Evolutionary conservation across 2,329 filamentous ascomycete genomes (phyloP), one percentile per base, ranked within the genome.

Genomic region (Cordyceps pruinosa): DNA sequence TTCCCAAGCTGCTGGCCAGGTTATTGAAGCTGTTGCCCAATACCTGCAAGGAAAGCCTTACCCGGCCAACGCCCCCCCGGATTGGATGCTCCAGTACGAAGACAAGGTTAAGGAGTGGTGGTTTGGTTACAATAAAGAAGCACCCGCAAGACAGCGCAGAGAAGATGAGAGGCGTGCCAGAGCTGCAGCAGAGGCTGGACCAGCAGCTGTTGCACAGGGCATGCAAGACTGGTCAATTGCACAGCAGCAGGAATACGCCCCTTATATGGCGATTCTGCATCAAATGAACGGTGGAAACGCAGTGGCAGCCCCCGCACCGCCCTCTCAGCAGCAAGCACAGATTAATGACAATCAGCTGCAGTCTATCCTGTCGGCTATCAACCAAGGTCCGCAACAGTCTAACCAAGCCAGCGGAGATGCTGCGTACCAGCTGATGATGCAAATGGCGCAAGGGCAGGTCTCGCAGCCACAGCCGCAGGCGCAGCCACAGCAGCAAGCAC

Each of bases 71-170:
- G 73, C 78, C 44, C 78, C 82, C 4, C 80, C 82, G 1, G 73
- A 75, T 19, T 82, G 80, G 74, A 73, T 84, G 61, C 69, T 68
- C 10, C 68, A 75, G 23, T 72, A 78, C 32, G 66, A 74, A 3
- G 75, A 76, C 32, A 74, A 74, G 59, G 70, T 77, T 0, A 74
- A 75, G 10, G 75, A 81, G 60, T 85, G 81, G 81, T 77, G 76
- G 70, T 67, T 75, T 12, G 79, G 78, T 0, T 77, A 75, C 60
- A 73, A 73, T 56, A 73, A 70, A 58, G 75, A 75, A 52, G 46
- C 66, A 13, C 67, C 71, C 9, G 65, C 66, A 1, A 71, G 70
- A 46, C 69, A 75, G 47, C 73, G 73, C 56, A 71, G 66, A 50
- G 69, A 70, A 28, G 70, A 73, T 2, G 73, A 73, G 34, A 70